These are phyloP conservation scores for Chlamydomonas sp. DNA, from an alignment of 139 green algal genomes.

Conservation along the genomic window DNA sequence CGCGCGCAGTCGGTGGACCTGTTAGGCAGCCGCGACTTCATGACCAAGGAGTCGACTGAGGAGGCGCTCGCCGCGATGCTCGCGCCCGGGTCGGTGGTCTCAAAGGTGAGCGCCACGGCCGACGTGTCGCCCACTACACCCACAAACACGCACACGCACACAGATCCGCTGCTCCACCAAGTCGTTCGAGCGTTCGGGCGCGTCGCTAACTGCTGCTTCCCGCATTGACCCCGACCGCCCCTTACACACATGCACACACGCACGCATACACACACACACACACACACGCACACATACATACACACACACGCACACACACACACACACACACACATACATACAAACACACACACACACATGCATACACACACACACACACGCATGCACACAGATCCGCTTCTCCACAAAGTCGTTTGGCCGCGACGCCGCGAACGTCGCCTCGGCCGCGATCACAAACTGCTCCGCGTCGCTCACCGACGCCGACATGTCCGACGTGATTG, in stretches of 20 bases:
- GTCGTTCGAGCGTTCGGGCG: too few relatives aligned
- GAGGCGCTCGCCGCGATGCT: slow-evolving; percentile 65
- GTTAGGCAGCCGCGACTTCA: slow-evolving; percentile 72
- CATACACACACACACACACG: neutral
- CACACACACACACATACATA: too few relatives aligned
- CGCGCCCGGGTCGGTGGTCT: slow-evolving; percentile 38
- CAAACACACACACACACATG: neutral
- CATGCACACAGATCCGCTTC: slow-evolving; percentile 65
- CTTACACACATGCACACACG: neutral
- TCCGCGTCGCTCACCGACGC: slow-evolving; percentile 49
- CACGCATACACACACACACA: too few relatives aligned
- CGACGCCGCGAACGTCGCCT: slow-evolving; percentile 71
- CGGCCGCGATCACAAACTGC: slow-evolving; percentile 55
- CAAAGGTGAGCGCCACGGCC: slow-evolving; percentile 42
- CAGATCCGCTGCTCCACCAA: neutral
- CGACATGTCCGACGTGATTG: slow-evolving; percentile 88
- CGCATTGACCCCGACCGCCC: neutral
- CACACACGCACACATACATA: too few relatives aligned
- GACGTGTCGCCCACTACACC: neutral
- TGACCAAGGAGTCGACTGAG: slow-evolving; percentile 62
- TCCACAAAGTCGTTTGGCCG: slow-evolving; percentile 83
- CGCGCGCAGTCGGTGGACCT: slow-evolving; percentile 66
- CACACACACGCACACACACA: neutral
- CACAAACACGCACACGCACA: neutral
- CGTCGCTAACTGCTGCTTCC: neutral